Evolutionary conservation across 257 asterid genomes (phyloP), one percentile per base, ranked within the genome.

Genomic region (Plantago major): DNA sequence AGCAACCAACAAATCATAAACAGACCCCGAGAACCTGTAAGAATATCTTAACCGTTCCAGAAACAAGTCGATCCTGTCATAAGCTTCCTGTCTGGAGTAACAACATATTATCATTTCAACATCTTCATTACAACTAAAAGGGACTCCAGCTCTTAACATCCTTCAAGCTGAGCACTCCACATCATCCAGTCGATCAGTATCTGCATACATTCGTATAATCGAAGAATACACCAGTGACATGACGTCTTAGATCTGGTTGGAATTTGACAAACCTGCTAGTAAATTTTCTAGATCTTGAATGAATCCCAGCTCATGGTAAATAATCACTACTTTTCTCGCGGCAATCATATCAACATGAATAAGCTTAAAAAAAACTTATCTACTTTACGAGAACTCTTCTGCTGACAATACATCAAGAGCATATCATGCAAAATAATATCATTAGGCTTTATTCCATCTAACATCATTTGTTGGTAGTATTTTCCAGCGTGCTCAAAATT

Each of bases 21-120:
- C 60, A 3, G 81, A 74, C 54, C 70, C 73, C 3, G 74, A 55
- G 38, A 79, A 68, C 64, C 68, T 70, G 71, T 52, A 65, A 4
- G 64, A 74, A 52, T 33, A 74, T 60, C 51, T 76, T 45, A 76
- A 57, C 53, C 73, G 6, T 33, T 65, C 74, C 69, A 82, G 42
- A 64, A 82, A 76, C 67, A 74, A 42, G 26, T 79, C 80, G 9
- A 79, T 64, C 65, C 73, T 63, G 38, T 82, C 85, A 65, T 74
- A 72, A 26, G 83, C 83, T 40, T 72, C 80, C 67, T 55, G 60
- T 71, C 78, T 74, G 52, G 79, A 82, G 67, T 79, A 79, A 26
- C 71, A 74, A 56, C 80, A 74, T 10, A 82, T 72, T 7, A 72
- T 76, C 76, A 71, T 79, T n/a, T 79, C 78, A 63, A 82, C 81